phyloP scores from a whole-genome alignment of 306 rosid species.

The Lathyrus aphaca region DNA sequence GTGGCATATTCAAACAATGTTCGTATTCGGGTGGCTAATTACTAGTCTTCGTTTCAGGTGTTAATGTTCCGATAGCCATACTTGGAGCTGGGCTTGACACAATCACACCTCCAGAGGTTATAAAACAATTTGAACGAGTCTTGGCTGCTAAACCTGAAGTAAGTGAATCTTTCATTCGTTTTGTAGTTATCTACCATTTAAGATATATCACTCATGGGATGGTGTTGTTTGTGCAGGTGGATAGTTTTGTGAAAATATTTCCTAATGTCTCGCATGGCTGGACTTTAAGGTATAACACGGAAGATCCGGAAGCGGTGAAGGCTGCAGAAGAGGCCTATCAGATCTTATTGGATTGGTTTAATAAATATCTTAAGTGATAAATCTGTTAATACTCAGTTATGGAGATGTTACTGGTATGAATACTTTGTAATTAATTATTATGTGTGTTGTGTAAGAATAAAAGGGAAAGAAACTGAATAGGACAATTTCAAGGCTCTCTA shows the following conservation, averaged over 20 bases:
- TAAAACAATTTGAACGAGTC: constrained; percentile 56
- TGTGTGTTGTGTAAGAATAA: too few relatives aligned
- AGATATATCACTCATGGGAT: neutral
- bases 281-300: constrained; percentile 50
- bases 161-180: neutral
- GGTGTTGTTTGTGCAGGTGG: constrained; percentile 37
- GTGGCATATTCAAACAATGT: constrained; percentile 5
- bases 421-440: too few relatives aligned
- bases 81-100: constrained; percentile 68
- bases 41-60: constrained; percentile 47
- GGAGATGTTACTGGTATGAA: too few relatives aligned
- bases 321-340: constrained; percentile 63
- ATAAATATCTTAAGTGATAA: constrained; percentile 45
- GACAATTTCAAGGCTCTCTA: too few relatives aligned
- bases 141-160: constrained; percentile 57
- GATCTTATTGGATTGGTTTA: constrained; percentile 54
- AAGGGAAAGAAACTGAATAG: too few relatives aligned
- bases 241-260: constrained; percentile 52
- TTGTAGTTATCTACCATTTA: neutral
- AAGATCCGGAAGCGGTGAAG: constrained; percentile 52
- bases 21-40: neutral
- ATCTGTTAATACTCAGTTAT: too few relatives aligned
- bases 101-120: constrained; percentile 45
- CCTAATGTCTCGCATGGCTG: constrained; percentile 62
- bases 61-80: constrained; percentile 53